Conservation (phyloP, 768 basidiomycete genomes). For the Guyanaporus albipodus region DNA sequence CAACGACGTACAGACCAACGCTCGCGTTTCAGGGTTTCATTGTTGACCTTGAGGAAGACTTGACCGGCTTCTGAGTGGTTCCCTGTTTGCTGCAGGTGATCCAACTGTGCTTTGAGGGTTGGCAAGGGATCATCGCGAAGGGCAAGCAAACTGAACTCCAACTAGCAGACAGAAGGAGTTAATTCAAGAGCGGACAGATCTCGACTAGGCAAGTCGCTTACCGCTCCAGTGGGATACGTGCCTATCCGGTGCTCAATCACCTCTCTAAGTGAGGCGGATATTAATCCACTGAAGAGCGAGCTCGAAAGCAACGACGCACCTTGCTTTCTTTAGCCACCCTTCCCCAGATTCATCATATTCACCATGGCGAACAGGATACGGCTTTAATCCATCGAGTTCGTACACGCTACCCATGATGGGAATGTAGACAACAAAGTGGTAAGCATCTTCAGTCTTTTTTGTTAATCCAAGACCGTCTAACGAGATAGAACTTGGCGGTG, state of each 20-base stretch:
- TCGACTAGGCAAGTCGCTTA: slow-evolving; percentile 38
- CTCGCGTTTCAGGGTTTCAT: slow-evolving; percentile 72
- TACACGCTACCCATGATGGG: slow-evolving; percentile 81
- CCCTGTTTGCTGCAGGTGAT: slow-evolving; percentile 42
- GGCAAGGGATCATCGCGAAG: slow-evolving; percentile 81
- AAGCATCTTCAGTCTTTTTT: slow-evolving; percentile 76
- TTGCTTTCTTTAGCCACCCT: slow-evolving; percentile 81
- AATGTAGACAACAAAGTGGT: slow-evolving; percentile 94
- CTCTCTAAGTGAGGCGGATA: slow-evolving; percentile 45
- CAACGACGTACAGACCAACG: slow-evolving; percentile 70
- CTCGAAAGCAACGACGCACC: slow-evolving; percentile 38
- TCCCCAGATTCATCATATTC: slow-evolving; percentile 59
- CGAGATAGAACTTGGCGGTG: slow-evolving; percentile 85
- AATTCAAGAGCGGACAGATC: slow-evolving; percentile 1
- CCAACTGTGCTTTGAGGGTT: slow-evolving; percentile 55
- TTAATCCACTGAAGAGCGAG: slow-evolving; percentile 15
- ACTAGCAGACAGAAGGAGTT: slow-evolving; percentile 38
- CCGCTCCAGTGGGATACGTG: slow-evolving; percentile 86
- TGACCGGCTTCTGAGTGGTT: slow-evolving; percentile 46
- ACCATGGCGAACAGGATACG: slow-evolving; percentile 78
- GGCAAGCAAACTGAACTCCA: slow-evolving; percentile 91
- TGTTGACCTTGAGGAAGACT: slow-evolving; percentile 50
- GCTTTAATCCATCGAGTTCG: slow-evolving; percentile 90
- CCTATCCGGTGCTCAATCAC: slow-evolving; percentile 86
- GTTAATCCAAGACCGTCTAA: slow-evolving; percentile 76